Evolutionary conservation across 2,329 filamentous ascomycete species (phyloP).

Genomic region (Verticillium nubilum): DNA sequence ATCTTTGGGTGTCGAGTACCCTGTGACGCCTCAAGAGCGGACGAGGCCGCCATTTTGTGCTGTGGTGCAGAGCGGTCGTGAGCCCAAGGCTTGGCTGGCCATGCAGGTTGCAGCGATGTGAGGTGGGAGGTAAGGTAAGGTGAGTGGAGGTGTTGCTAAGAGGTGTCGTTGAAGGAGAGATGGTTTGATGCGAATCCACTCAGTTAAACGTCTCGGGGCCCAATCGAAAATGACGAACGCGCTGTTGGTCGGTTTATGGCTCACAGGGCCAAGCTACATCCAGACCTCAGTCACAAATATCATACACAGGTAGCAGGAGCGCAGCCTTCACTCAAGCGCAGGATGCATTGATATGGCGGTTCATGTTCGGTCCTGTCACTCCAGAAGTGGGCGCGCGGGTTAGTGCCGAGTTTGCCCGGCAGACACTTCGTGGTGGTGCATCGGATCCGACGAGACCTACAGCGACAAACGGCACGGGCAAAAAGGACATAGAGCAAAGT

Average conservation of each 20-base stretch:
- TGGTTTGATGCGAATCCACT: neutral
- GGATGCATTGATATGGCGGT: neutral
- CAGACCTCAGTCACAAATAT: neutral
- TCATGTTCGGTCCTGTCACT: neutral
- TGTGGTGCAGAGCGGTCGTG: neutral
- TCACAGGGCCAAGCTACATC: too few species aligned
- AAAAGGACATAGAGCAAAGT: neutral
- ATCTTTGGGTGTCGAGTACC: neutral
- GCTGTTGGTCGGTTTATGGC: too few species aligned
- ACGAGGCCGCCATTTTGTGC: neutral
- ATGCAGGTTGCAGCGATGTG: neutral
- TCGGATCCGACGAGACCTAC: neutral
- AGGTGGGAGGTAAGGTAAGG: neutral
- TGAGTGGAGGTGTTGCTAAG: neutral
- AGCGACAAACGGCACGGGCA: neutral
- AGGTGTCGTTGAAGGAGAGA: neutral
- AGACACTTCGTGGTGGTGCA: neutral
- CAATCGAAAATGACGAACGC: too few species aligned
- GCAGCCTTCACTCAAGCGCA: neutral
- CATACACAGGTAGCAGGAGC: neutral
- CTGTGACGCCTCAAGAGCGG: neutral
- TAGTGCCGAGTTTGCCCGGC: conserved; percentile 1
- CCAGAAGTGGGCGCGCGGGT: neutral
- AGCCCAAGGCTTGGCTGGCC: neutral
- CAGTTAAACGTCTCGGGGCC: too few species aligned